phyloP scores from a whole-genome alignment of 2,329 filamentous ascomycete species.

The Arthrinium phaeospermum region DNA sequence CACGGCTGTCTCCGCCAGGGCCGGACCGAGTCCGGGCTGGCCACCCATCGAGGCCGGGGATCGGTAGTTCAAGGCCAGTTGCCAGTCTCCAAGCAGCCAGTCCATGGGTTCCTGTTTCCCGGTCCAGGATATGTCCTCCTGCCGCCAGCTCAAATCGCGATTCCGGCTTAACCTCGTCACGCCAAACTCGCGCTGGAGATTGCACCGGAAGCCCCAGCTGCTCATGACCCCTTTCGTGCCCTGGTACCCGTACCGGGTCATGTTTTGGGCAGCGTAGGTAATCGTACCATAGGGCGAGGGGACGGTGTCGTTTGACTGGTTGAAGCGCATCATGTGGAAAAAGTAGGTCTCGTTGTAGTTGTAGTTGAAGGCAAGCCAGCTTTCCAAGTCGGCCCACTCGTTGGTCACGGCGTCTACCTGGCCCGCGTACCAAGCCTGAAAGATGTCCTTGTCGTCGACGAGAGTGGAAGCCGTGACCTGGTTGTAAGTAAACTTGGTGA shows the following conservation, averaged over 20 bases:
- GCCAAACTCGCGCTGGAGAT: not conserved
- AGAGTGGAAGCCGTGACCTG: too few species aligned
- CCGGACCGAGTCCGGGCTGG: not conserved
- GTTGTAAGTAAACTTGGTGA: too few species aligned
- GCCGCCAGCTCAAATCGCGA: not conserved
- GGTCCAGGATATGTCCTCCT: not conserved
- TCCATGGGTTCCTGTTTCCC: not conserved
- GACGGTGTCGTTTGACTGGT: not conserved
- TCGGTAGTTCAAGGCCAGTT: not conserved
- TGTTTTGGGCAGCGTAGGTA: not conserved
- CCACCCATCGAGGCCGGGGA: not conserved
- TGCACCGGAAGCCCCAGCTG: not conserved
- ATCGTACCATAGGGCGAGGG: not conserved
- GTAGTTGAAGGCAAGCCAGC: not conserved
- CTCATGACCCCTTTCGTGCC: not conserved
- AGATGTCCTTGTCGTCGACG: too few species aligned
- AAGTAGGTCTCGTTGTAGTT: not conserved
- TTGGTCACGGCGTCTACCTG: not conserved
- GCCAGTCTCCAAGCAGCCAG: not conserved
- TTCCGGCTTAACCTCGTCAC: not conserved
- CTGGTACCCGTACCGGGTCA: not conserved
- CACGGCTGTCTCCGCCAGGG: not conserved
- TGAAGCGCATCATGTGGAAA: not conserved
- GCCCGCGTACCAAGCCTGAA: not conserved
- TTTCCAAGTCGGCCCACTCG: not conserved